Base-by-base conservation (phyloP, 2,329 filamentous ascomycete species). In the Ilyonectria destructans region DNA sequence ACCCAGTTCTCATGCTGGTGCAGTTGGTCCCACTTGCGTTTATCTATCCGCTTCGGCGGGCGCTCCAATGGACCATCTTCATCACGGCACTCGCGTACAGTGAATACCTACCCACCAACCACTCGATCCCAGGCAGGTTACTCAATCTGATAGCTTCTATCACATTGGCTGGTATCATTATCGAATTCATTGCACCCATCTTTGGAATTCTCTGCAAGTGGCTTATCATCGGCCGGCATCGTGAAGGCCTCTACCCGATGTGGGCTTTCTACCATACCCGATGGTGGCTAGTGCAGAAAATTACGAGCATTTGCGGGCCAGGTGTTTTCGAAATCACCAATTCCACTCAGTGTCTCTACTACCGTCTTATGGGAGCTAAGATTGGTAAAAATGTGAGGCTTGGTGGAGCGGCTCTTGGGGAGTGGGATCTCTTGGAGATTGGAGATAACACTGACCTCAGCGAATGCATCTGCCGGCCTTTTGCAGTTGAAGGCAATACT, bases 281-380 rank as follows among this genome's bases (percentile, higher is more conserved):
- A 9, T 90, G 88, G 88, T 90, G 88, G 88, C 70, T 89, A 60
- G 83, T 85, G 1, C 84, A 89, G 74, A 89, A 89, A 77, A 83
- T 84, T 21, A 79, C 86, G 3, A 80, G 82, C 40, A 78, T 88
- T 12, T 82, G 82, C 63, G 87, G 87, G 15, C 82, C 80, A 64
- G 86, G 87, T 1, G 64, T 84, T 37, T 88, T 87, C 67, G 75
- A 74, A 21, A 68, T 78, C 55, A 81, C 78, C 49, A 82, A 86
- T 52, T 78, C 69, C 37, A 82, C 82, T 0, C 77, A 80, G 4
- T 73, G 81, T 8, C 67, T 85, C 0, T 89, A 88, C 77, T 85
- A 82, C 67, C 83, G 86, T 4, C 75, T 88, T 0, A 82, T 90
- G 66, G 87, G 87, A 1, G 86, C 84, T 17, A 85, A 83, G 61